phyloP scores from a whole-genome alignment of 345 rosid genomes.

The Dipteronia dyeriana region DNA sequence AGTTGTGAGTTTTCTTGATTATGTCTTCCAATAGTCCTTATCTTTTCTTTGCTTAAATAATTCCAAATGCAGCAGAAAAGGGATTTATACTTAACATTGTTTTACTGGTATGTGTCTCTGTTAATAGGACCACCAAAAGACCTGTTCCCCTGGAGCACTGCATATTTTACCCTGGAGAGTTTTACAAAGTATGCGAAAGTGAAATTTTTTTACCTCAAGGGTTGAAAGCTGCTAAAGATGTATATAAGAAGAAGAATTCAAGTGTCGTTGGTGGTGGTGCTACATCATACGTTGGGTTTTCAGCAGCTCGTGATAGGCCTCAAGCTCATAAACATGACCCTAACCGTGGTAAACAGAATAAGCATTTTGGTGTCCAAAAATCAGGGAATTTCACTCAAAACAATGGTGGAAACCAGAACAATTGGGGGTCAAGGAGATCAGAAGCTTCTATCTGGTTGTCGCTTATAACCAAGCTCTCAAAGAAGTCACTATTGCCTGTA shows the following conservation, averaged over 20 bases:
- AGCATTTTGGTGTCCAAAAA: slow-evolving; percentile 63
- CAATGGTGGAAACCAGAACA: slow-evolving; percentile 60
- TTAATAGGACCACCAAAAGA: slow-evolving; percentile 83
- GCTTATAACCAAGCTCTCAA: slow-evolving; percentile 84
- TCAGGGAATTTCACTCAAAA: slow-evolving; percentile 48
- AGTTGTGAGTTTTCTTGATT: not conserved
- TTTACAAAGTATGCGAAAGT: slow-evolving; percentile 77
- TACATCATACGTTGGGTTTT: slow-evolving; percentile 49
- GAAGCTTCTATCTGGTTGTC: slow-evolving; percentile 78
- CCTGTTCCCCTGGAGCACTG: slow-evolving; percentile 98
- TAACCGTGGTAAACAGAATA: slow-evolving; percentile 69
- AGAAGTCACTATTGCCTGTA: slow-evolving; percentile 87
- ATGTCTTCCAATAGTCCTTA: not conserved
- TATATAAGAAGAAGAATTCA: slow-evolving; percentile 69
- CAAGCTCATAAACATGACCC: slow-evolving; percentile 67
- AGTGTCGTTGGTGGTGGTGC: slow-evolving; percentile 40
- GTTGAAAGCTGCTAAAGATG: slow-evolving; percentile 77
- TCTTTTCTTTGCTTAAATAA: not conserved
- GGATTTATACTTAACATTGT: slow-evolving; percentile 6
- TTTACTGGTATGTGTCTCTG: slow-evolving; percentile 15
- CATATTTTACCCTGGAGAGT: slow-evolving; percentile 84
- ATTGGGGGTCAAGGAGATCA: slow-evolving; percentile 70
- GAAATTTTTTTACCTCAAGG: slow-evolving; percentile 67
- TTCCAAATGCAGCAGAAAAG: not conserved
- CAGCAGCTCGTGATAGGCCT: slow-evolving; percentile 56